A percentile compares a stretch with the other conserved stretches of the same genome.
These are phyloP conservation scores for Colletotrichum nymphaeae DNA, from an alignment of 2,329 filamentous ascomycete genomes.

Conservation along the genomic window DNA sequence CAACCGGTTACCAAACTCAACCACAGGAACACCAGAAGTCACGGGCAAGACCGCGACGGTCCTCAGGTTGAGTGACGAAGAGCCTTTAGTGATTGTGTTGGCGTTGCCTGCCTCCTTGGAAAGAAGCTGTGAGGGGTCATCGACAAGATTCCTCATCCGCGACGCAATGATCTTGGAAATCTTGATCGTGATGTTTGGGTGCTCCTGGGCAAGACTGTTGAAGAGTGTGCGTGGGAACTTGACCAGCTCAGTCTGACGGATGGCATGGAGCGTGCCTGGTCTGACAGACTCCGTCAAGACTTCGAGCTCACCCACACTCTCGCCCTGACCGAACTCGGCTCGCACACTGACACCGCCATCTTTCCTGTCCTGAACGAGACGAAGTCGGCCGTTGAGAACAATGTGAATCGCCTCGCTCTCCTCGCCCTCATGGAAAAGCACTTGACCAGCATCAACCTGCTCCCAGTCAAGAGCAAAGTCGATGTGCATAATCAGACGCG, in stretches of 20 bases:
- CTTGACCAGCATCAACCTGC: slow-evolving; percentile 93
- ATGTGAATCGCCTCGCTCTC: slow-evolving; percentile 99
- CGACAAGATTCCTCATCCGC: slow-evolving; percentile 89
- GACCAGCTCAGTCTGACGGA: slow-evolving; percentile 94
- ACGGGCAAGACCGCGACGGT: slow-evolving; percentile 94
- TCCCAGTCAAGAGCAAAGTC: slow-evolving; percentile 99
- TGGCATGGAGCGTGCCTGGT: slow-evolving; percentile 93
- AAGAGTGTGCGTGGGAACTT: slow-evolving; percentile 97
- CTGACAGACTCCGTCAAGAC: slow-evolving; percentile 94
- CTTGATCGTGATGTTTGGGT: slow-evolving; percentile 98
- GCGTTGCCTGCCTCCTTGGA: slow-evolving; percentile 70
- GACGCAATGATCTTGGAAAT: slow-evolving; percentile 99
- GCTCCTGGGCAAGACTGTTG: slow-evolving; percentile 96
- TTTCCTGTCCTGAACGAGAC: slow-evolving; percentile 84
- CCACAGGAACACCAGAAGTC: slow-evolving; percentile 89
- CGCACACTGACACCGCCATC: slow-evolving; percentile 86
- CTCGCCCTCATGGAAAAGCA: slow-evolving; percentile 92
- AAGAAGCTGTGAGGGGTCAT: slow-evolving; percentile 78
- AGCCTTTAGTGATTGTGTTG: slow-evolving; percentile 73
- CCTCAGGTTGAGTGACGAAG: slow-evolving; percentile 90
- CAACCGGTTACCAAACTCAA: slow-evolving; percentile 92
- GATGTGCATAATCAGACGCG: slow-evolving; percentile 91
- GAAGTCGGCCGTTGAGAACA: slow-evolving; percentile 90
- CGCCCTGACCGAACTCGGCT: slow-evolving; percentile 95
- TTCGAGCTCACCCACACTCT: slow-evolving; percentile 96